Base-by-base conservation (phyloP, 1,284 basidiomycete species). In the Exobasidium cylindrosporum region DNA sequence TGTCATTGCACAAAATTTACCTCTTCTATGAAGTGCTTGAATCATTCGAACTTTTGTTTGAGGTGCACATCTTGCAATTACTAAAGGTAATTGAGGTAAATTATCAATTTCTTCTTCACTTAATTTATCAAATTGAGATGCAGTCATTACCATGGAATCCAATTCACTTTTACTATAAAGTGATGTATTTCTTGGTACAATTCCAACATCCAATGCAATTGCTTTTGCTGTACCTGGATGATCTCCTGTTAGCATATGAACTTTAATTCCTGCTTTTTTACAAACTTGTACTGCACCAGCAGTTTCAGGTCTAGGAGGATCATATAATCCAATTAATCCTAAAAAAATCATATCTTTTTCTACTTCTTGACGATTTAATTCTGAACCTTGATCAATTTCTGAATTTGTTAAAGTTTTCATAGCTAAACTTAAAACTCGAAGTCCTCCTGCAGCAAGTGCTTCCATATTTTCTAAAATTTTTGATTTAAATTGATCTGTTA, bases 21-120 rank as follows among this genome's bases (percentile, higher is more conserved):
- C 55, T 1, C 77, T 70, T 23, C 85, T 81, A 74, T 86, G 85
- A 26, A 86, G 82, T 5, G 85, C 85, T 59, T 85, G 84, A 60
- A 86, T 84, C 84, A 86, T 85, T 58, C 83, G 77, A 47, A 84
- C 83, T 68, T 81, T 82, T 60, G 81, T 82, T 69, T 79, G 73
- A 1, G 82, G 82, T 0, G 82, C 83, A 72, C 85, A 87, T 24
- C 86, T 83, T 24, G 86, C 86, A 53, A 87, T 82, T 32, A 87
- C 86, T 31, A 85, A 81, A 0, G 86, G 86, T 2, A 87, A 81
- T 40, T 84, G 81, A 0, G 83, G 82, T 10, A 86, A 76, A 0
- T 74, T 78, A 66, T 86, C 85, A 59, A 89, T 84, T 78, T 89
- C 82, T 23, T 83, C 83, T 61, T 89, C 87, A 0, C 84, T 83